Evolutionary conservation across 768 basidiomycete species (phyloP), one percentile per base, ranked within the genome.

Genomic region (Termitomyces sp.): DNA sequence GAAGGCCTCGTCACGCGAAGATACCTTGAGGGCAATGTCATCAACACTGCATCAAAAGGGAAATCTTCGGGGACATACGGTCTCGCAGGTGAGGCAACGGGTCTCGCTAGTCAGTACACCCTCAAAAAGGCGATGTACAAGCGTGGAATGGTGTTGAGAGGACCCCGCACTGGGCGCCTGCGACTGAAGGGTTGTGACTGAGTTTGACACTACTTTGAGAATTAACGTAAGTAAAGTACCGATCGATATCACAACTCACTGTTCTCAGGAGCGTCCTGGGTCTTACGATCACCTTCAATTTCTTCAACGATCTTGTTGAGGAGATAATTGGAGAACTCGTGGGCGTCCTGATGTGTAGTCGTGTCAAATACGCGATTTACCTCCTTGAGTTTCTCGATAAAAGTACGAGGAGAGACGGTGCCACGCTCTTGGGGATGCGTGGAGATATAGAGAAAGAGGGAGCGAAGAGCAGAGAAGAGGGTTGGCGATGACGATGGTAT

Each of bases 301-400:
- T 98, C 94, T 71, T 98, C 96, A 36, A 94, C 88, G 50, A 99
- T 87, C 69, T 80, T 86, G 72, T 99, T 99, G 55, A 99, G 75
- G 28, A 98, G 75, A 73, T 89, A 98, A 69, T 95, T 97, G 43
- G 98, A 78, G 71, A 99, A 98, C 72, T 99, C 97, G 73, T 98
- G 97, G 3, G 97, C 97, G 70, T 99, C 97, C 69, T 99, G 97
- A 69, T 99, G 97, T 82, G 90, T 89, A 16, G 90, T 88, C 38
- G 87, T 87, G 49, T 93, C 82, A 68, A 98, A 99, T 47, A 88
- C 78, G 65, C 94, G 92, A 71, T 98, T 98, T 65, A 92, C 79
- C 66, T 94, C 86, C 73, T 92, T 92, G 65, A 98, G 82, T 69
- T 96, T 96, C 67, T 93, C 87, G 69, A 99, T 88, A 72, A 99